A percentile compares a stretch with the other conserved stretches of the same genome.
These are phyloP conservation scores for Amniculicola lignicola DNA, from an alignment of 495 filamentous ascomycete genomes.

Conservation along the genomic window DNA sequence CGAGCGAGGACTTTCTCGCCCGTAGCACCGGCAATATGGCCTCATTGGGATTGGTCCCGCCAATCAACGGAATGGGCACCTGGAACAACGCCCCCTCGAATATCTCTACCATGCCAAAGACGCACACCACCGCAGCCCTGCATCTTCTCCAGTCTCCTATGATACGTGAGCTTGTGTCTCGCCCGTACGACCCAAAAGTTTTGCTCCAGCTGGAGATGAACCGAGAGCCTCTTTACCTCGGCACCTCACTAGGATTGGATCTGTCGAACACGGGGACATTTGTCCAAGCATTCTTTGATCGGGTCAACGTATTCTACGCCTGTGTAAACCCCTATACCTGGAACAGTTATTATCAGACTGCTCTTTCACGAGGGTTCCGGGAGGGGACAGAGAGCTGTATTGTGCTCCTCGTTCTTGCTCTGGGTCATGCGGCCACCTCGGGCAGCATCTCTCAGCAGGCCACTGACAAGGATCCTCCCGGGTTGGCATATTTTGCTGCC, in stretches of 20 bases:
- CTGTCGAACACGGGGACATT: constrained; percentile 71
- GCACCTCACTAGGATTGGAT: constrained; percentile 60
- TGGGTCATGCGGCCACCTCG: constrained; percentile 66
- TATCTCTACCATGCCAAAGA: constrained; percentile 80
- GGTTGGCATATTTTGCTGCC: constrained; percentile 74
- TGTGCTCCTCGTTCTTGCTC: constrained; percentile 72
- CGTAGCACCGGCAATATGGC: constrained; percentile 41
- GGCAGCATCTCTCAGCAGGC: constrained; percentile 71
- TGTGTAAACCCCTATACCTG: constrained; percentile 81
- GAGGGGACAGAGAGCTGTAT: constrained; percentile 78
- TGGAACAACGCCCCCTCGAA: constrained; percentile 66
- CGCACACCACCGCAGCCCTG: constrained; percentile 74
- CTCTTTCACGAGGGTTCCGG: constrained; percentile 67
- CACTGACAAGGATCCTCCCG: constrained; percentile 69
- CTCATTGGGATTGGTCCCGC: constrained; percentile 44
- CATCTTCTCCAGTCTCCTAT: constrained; percentile 77
- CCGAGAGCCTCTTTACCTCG: constrained; percentile 63
- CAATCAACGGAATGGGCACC: constrained; percentile 66
- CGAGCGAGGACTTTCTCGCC: constrained; percentile 58
- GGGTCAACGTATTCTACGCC: constrained; percentile 81
- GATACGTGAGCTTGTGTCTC: constrained; percentile 70
- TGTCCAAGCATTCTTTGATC: constrained; percentile 72
- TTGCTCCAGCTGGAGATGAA: constrained; percentile 79
- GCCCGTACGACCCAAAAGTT: constrained; percentile 73
- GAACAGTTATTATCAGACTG: constrained; percentile 69